phyloP scores from a whole-genome alignment of 1,284 basidiomycete genomes.

The Malassezia restricta region DNA sequence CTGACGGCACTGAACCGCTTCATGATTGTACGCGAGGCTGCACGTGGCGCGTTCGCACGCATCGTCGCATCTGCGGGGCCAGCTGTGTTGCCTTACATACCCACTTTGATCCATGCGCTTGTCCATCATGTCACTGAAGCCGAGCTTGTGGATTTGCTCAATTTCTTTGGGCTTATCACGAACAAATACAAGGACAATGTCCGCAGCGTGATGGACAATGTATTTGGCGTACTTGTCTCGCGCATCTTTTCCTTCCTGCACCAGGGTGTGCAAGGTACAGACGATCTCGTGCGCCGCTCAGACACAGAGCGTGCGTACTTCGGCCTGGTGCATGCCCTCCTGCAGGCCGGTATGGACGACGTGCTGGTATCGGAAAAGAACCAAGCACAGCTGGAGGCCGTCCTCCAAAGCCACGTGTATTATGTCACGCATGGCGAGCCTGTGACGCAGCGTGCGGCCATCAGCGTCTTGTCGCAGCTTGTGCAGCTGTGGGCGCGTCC shows the following conservation, averaged over 20 bases:
- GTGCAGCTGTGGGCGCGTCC: slow-evolving; percentile 63
- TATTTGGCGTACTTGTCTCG: slow-evolving; percentile 70
- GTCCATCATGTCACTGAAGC: slow-evolving; percentile 80
- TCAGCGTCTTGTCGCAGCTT: slow-evolving; percentile 61
- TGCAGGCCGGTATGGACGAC: slow-evolving; percentile 61
- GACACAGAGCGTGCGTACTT: slow-evolving; percentile 87
- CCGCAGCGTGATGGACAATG: slow-evolving; percentile 73
- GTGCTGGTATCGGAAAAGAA: slow-evolving; percentile 82
- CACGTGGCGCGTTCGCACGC: slow-evolving; percentile 68
- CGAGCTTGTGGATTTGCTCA: slow-evolving; percentile 88
- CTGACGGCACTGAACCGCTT: slow-evolving; percentile 77
- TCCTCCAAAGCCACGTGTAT: slow-evolving; percentile 56
- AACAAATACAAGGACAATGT: slow-evolving; percentile 82
- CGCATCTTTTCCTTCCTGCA: slow-evolving; percentile 73
- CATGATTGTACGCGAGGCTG: slow-evolving; percentile 81
- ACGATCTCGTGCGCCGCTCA: slow-evolving; percentile 69
- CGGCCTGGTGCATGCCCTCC: slow-evolving; percentile 66
- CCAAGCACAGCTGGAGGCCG: slow-evolving; percentile 62
- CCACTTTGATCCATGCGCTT: slow-evolving; percentile 72
- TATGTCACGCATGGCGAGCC: slow-evolving; percentile 48
- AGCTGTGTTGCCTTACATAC: slow-evolving; percentile 61
- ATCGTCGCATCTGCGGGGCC: slow-evolving; percentile 80
- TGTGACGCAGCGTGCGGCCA: slow-evolving; percentile 63
- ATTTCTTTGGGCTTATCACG: slow-evolving; percentile 78
- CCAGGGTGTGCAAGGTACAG: slow-evolving; percentile 74